Evolutionary conservation across 169 alveolate species (phyloP).

Genomic region (Ichthyophthirius multifiliis): DNA sequence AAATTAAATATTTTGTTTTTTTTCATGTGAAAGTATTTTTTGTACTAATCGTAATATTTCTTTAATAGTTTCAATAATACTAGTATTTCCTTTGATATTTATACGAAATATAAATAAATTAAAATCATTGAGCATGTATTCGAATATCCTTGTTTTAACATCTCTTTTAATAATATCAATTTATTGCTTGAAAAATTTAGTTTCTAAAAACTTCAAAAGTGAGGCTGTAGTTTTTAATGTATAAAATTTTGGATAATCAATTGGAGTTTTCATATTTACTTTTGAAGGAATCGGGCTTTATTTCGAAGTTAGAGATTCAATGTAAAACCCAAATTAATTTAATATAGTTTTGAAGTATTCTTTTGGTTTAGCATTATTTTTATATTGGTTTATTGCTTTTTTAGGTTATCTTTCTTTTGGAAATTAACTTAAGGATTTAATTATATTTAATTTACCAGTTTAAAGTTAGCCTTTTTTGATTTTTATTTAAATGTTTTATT

Average conservation of each 20-base stretch:
- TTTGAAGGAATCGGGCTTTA: constrained; percentile 7
- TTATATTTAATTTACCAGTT: not conserved
- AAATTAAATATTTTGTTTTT: not conserved
- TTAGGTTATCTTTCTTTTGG: not conserved
- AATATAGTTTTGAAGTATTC: not conserved
- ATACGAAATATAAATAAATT: not conserved
- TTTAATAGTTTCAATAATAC: not conserved
- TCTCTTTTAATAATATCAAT: not conserved
- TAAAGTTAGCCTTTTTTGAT: not conserved
- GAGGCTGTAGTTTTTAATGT: not conserved
- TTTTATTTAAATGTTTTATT: not conserved
- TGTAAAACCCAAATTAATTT: not conserved
- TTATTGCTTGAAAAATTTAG: not conserved
- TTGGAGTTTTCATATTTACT: not conserved
- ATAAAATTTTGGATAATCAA: not conserved
- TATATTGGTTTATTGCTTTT: not conserved
- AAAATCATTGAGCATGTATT: not conserved
- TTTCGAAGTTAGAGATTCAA: not conserved
- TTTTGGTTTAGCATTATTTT: not conserved
- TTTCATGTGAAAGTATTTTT: not conserved
- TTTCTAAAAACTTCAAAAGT: not conserved
- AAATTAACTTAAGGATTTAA: not conserved
- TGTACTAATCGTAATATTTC: not conserved
- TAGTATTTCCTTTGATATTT: not conserved
- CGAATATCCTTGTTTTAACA: not conserved